Evolutionary conservation across 2,329 filamentous ascomycete genomes (phyloP).

Genomic region (Apiospora kogelbergensis): DNA sequence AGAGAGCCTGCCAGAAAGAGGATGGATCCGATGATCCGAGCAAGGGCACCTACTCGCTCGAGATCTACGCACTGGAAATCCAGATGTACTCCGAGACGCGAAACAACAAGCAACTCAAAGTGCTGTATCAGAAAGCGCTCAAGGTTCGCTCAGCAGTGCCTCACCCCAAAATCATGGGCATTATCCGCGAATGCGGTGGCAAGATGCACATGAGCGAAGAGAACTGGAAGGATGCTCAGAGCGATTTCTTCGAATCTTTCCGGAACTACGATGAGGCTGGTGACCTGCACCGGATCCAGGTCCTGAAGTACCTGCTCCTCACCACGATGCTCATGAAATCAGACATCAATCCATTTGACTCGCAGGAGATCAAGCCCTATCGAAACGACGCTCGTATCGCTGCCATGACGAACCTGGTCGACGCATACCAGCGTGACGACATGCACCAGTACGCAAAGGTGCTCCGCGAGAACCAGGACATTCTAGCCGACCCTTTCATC

Average conservation of each 20-base stretch:
- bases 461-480: constrained; percentile 81
- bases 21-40: constrained; percentile 89
- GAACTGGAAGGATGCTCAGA: constrained; percentile 97
- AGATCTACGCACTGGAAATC: constrained; percentile 96
- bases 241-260: constrained; percentile 98
- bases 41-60: constrained; percentile 94
- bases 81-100: constrained; percentile 97
- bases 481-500: constrained; percentile 91
- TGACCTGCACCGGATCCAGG: constrained; percentile 92
- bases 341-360: constrained; percentile 98
- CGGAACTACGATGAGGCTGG: constrained; percentile 98
- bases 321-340: constrained; percentile 99
- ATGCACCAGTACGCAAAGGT: constrained; percentile 90
- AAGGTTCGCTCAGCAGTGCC: constrained; percentile 95
- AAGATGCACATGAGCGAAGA: constrained; percentile 99
- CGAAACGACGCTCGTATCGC: constrained; percentile 92
- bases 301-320: constrained; percentile 93
- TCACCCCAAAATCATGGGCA: constrained; percentile 98
- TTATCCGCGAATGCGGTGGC: constrained; percentile 96
- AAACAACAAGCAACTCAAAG: constrained; percentile 96
- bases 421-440: constrained; percentile 94
- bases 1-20: constrained; percentile 81
- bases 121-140: constrained; percentile 86
- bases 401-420: constrained; percentile 95
- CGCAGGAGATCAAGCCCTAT: constrained; percentile 98